Evolutionary conservation across 208 protist species (phyloP).

Genomic region (Trypanosoma avium): DNA sequence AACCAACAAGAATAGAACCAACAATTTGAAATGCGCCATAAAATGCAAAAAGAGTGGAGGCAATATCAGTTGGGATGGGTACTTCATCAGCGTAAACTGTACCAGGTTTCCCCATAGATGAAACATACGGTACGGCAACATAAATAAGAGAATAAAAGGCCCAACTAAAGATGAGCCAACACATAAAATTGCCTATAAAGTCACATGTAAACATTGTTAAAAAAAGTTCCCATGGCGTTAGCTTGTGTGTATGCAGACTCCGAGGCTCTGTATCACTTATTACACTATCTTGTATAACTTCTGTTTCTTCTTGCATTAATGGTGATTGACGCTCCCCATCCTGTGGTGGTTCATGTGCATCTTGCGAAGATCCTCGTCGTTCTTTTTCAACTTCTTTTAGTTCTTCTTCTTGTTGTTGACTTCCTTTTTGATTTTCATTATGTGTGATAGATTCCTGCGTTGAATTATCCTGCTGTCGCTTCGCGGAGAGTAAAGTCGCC

Average conservation of each 20-base stretch:
- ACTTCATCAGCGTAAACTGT: conserved; percentile 63
- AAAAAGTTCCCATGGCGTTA: conserved; percentile 45
- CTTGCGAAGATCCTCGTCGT: no score
- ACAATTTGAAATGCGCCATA: conserved; percentile 76
- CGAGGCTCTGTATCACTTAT: not conserved
- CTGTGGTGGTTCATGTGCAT: no score
- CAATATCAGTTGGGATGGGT: conserved; percentile 52
- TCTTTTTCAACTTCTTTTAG: no score
- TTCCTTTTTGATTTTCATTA: not conserved
- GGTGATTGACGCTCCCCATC: no score
- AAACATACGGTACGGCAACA: conserved; percentile 67
- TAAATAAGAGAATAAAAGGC: conserved; percentile 84
- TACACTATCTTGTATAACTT: not conserved
- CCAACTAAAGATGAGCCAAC: conserved; percentile 76
- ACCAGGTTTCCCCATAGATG: conserved; percentile 63
- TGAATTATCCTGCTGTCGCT: not conserved
- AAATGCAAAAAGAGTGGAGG: conserved; percentile 75
- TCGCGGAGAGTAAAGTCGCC: conserved; percentile 47
- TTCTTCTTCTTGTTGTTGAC: not conserved
- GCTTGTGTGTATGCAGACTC: conserved; percentile 22
- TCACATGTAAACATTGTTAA: conserved; percentile 42
- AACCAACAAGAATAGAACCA: conserved; percentile 64
- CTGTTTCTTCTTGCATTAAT: no score
- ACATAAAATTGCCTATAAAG: conserved; percentile 79
- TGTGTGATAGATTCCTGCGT: not conserved